Evolutionary conservation across 208 protist species (phyloP).

Genomic region (Kentomonas sorsogonicus): DNA sequence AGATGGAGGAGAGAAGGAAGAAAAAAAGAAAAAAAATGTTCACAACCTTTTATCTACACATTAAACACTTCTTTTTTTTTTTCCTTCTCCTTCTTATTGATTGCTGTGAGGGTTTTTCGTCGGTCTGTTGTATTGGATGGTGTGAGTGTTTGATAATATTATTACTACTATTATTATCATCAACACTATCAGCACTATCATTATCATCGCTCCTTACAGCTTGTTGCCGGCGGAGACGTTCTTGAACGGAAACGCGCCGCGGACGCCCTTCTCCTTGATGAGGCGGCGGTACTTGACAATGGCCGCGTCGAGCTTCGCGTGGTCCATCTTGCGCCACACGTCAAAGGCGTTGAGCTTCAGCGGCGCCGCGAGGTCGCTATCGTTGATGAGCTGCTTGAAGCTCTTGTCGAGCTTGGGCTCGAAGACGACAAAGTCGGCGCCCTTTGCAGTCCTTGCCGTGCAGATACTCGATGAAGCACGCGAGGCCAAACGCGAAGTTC

Average conservation of each 20-base stretch:
- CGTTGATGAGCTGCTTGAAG: slow-evolving; percentile 20
- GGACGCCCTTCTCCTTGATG: slow-evolving; percentile 26
- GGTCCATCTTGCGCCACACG: slow-evolving; percentile 23
- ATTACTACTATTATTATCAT: neutral
- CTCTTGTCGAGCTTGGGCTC: slow-evolving; percentile 23
- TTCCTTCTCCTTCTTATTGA: neutral
- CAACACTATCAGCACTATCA: neutral
- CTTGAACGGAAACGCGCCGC: slow-evolving; percentile 24
- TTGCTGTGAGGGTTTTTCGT: no score
- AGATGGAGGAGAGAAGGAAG: neutral
- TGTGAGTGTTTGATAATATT: neutral
- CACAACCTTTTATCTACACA: neutral
- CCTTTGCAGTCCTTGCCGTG: slow-evolving; percentile 26
- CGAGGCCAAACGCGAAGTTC: slow-evolving; percentile 29
- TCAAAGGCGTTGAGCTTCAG: slow-evolving; percentile 32
- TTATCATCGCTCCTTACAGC: no score
- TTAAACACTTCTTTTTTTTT: slow-evolving; percentile 11
- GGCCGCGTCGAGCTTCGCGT: slow-evolving; percentile 21
- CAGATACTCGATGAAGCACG: slow-evolving; percentile 28
- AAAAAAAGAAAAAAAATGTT: slow-evolving; percentile 5
- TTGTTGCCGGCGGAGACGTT: neutral
- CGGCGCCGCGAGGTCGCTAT: slow-evolving; percentile 12
- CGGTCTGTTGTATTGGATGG: neutral
- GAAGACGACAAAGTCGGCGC: slow-evolving; percentile 19
- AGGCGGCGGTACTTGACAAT: slow-evolving; percentile 28